Evolutionary conservation across 805 yeast species (phyloP).

Genomic region (Tetrapisispora arboricola): DNA sequence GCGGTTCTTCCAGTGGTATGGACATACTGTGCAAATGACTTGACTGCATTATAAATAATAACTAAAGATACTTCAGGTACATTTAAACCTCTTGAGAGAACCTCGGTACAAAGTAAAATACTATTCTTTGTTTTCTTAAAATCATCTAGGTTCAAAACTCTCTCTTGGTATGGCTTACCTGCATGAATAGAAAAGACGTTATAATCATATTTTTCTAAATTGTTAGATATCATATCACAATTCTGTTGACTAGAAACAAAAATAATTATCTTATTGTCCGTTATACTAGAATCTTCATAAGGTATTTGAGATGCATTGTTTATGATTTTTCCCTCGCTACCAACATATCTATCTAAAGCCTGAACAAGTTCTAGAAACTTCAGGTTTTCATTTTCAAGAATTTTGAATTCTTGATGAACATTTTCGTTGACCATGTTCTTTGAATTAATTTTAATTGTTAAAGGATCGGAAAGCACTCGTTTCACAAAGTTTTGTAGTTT

Average conservation of each 20-base stretch:
- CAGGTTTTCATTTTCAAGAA: conserved; percentile 41
- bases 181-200: conserved; percentile 74
- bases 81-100: conserved; percentile 91
- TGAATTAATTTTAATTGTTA: conserved; percentile 72
- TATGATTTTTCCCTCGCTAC: background rate
- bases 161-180: conserved; percentile 77
- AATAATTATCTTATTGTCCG: conserved; percentile 52
- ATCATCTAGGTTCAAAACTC: conserved; percentile 62
- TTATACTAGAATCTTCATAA: no score
- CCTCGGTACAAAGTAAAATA: conserved; percentile 80
- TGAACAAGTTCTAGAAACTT: conserved; percentile 50
- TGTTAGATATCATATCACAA: conserved; percentile 62
- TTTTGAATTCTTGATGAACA: conserved; percentile 59
- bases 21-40: conserved; percentile 87
- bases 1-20: conserved; percentile 97
- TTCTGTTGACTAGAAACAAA: conserved; percentile 84
- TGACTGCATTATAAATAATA: conserved; percentile 73
- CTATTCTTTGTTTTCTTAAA: conserved; percentile 52
- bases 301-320: background rate
- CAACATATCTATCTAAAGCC: conserved; percentile 37
- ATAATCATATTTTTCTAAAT: conserved; percentile 37
- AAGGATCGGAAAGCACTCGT: conserved; percentile 50
- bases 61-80: conserved; percentile 80
- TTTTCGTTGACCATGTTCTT: conserved; percentile 73
- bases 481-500: conserved; percentile 85